Base-by-base conservation (phyloP, 768 basidiomycete species). In the Amanita polypyramis region DNA sequence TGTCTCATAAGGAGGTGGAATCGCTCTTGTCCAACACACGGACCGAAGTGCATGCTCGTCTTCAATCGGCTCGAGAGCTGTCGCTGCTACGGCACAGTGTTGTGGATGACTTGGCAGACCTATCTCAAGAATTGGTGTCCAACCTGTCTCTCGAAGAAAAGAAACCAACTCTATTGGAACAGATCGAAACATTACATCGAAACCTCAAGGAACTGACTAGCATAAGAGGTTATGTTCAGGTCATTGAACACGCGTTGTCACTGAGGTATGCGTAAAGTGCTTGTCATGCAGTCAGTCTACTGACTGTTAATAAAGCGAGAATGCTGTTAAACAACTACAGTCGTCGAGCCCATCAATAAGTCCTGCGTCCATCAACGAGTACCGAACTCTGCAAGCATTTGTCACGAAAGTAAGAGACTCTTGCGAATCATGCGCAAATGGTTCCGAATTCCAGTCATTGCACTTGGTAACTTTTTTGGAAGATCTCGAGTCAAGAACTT, bases 151-250 rank as follows among this genome's bases (percentile, higher is more conserved):
- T 70, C 11, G 70, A 67, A 37, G 70, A 73, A 8, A 65, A 60
- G n/a, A 55, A 64, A 36, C 69, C 81, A 3, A 89, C 83, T 0
- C 65, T 98, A 4, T 69, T 95, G 8, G 85, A 92, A 61, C 84
- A 88, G 38, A 70, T 97, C 51, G 88, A 95, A 59, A 75, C 72
- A 0, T 64, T 94, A 53, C 89, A 94, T 57, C 70, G 80, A 39
- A 79, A 76, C 57, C 57, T 95, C 56, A 82, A 79, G 60, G 83
- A 91, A 57, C 70, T 96, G 33, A 74, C 87, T 56, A 77, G 76
- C 51, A 79, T 92, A 17, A 79, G 79, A 56, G 71, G 73, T 20
- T 96, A 95, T 63, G 80, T 87, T 8, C 76, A 78, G 43, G 69
- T 92, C 11, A 68, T 93, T 38, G 76, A 89, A 53, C 76, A 74